These are phyloP conservation scores for Chloris gayana DNA, from an alignment of 176 grass and related monocot genomes.

Conservation along the genomic window DNA sequence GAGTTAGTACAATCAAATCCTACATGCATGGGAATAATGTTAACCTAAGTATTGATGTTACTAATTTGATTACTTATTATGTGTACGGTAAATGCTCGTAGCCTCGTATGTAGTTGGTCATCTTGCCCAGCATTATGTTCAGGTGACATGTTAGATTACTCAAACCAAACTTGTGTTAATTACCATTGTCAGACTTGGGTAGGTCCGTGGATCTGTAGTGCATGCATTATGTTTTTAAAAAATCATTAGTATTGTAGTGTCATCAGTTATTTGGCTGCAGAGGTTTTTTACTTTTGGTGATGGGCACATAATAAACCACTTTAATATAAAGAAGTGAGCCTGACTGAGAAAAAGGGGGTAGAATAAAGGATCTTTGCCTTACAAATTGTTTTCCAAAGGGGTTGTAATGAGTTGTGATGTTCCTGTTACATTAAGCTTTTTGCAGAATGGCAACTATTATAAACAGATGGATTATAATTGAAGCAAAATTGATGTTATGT, in stretches of 20 bases:
- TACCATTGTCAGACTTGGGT: background rate
- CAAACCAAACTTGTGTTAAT: background rate
- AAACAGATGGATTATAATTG: background rate
- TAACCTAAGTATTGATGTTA: too few relatives aligned
- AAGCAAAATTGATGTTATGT: background rate
- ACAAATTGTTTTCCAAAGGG: background rate
- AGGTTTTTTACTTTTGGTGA: background rate
- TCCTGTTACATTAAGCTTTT: background rate
- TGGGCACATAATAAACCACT: background rate
- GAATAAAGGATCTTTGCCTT: background rate
- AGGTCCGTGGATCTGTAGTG: background rate
- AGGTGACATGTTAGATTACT: background rate
- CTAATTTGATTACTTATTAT: background rate
- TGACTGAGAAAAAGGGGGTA: background rate
- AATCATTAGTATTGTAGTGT: background rate
- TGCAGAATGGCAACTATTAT: too few relatives aligned
- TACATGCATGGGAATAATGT: too few relatives aligned
- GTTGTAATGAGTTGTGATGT: background rate
- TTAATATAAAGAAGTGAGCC: background rate
- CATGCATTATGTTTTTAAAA: too few relatives aligned
- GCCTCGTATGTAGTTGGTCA: background rate
- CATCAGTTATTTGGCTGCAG: conserved; percentile 12
- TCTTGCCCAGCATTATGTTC: background rate
- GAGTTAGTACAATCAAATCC: too few relatives aligned
- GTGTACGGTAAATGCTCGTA: background rate